These are phyloP conservation scores for Penicillium pulvis DNA, from an alignment of 495 filamentous ascomycete species.

Conservation along the genomic window DNA sequence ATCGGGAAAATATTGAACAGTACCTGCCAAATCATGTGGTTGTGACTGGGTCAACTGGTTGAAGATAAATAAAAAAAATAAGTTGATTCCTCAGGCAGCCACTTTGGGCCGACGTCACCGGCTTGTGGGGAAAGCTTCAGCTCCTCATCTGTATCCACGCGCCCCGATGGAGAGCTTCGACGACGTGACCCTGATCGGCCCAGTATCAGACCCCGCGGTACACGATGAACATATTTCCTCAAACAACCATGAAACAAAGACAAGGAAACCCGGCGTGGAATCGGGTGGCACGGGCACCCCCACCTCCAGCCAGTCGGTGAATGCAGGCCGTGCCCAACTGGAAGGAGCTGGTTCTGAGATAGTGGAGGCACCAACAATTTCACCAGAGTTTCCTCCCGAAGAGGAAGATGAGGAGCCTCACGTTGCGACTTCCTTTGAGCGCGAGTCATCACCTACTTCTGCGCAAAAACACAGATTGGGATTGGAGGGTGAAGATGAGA, in stretches of 20 bases:
- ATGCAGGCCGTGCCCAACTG: conserved; percentile 10
- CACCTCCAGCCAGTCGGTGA: conserved; percentile 20
- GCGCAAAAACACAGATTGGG: conserved; percentile 48
- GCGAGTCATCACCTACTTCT: conserved; percentile 39
- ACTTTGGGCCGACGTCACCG: conserved; percentile 15
- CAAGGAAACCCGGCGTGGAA: conserved; percentile 17
- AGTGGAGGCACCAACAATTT: conserved; percentile 20
- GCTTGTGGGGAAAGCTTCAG: conserved; percentile 23
- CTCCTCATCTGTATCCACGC: conserved; percentile 1
- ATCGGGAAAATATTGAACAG: neutral
- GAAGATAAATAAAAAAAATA: neutral
- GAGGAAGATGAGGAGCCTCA: conserved; percentile 47
- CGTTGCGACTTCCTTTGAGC: conserved; percentile 47
- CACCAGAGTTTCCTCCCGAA: conserved; percentile 27
- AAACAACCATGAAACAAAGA: conserved; percentile 12
- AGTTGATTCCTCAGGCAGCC: conserved; percentile 8
- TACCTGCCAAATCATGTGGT: too few relatives aligned
- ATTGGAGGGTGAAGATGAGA: conserved; percentile 65
- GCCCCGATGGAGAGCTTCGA: conserved; percentile 46
- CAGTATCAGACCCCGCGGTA: conserved; percentile 19
- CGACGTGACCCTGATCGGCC: conserved; percentile 32
- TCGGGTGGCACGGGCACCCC: conserved; percentile 15
- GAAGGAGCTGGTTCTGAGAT: conserved; percentile 16
- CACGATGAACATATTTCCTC: conserved; percentile 22
- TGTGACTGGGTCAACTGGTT: too few relatives aligned